Evolutionary conservation across 257 asterid species (phyloP).

Genomic region (Apocynum venetum): DNA sequence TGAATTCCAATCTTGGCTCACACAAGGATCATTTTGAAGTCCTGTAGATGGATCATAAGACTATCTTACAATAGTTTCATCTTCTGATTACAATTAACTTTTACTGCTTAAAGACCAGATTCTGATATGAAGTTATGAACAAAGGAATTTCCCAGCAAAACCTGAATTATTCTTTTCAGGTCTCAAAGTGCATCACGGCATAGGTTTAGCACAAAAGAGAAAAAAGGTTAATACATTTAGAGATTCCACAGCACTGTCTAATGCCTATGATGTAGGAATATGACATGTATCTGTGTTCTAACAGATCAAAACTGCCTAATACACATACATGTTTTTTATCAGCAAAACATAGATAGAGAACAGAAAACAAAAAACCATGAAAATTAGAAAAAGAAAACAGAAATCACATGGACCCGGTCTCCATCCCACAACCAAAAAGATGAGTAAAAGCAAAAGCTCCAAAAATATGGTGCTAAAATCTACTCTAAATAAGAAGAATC

Average conservation of each 20-base stretch:
- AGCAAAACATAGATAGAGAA: background rate
- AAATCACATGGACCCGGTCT: background rate
- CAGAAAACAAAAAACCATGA: background rate
- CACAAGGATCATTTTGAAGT: background rate
- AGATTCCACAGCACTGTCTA: background rate
- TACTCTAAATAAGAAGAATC: background rate
- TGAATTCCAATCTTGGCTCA: background rate
- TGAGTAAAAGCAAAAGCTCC: background rate
- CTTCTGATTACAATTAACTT: background rate
- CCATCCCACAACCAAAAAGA: background rate
- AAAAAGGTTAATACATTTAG: background rate
- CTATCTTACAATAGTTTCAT: background rate
- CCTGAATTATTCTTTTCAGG: background rate
- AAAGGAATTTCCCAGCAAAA: background rate
- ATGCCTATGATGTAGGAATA: background rate
- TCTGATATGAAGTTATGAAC: background rate
- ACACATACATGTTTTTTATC: background rate
- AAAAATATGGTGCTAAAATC: background rate
- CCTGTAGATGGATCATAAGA: background rate
- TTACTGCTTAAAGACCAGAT: conserved; percentile 2
- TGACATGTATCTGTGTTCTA: background rate
- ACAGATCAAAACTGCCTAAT: background rate
- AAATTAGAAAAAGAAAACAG: background rate
- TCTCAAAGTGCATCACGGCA: background rate
- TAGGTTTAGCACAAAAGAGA: background rate